phyloP scores from a whole-genome alignment of 2,329 filamentous ascomycete species.

The Dactylellina parvicollis region DNA sequence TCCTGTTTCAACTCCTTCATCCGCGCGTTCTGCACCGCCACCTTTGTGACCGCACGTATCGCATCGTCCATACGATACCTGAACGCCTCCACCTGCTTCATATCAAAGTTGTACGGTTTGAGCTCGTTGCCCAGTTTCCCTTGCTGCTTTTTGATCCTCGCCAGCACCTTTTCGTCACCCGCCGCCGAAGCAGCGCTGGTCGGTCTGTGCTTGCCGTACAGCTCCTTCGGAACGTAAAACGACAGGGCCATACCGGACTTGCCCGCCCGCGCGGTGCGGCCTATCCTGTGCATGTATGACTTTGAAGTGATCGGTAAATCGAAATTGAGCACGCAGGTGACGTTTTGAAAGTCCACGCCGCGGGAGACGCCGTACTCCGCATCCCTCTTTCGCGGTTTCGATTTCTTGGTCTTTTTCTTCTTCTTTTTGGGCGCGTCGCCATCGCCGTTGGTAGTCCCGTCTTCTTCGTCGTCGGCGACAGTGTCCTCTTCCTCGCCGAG shows the following conservation, averaged over 20 bases:
- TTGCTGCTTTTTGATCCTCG: slow-evolving; percentile 82
- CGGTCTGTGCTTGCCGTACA: slow-evolving; percentile 88
- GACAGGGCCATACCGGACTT: slow-evolving; percentile 95
- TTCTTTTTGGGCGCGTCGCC: slow-evolving; percentile 57
- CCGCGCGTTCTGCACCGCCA: slow-evolving; percentile 88
- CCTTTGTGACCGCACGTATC: slow-evolving; percentile 85
- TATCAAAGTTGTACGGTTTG: slow-evolving; percentile 92
- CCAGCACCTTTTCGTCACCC: slow-evolving; percentile 84
- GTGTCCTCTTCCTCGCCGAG: slow-evolving; percentile 71
- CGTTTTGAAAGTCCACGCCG: slow-evolving; percentile 96
- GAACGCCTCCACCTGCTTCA: slow-evolving; percentile 92
- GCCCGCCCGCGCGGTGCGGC: slow-evolving; percentile 88
- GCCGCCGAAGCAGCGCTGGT: slow-evolving; percentile 79
- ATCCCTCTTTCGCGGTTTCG: slow-evolving; percentile 69
- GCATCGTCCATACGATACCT: slow-evolving; percentile 95
- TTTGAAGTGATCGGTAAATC: slow-evolving; percentile 88
- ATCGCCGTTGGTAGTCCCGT: slow-evolving; percentile 57
- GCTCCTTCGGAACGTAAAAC: slow-evolving; percentile 84
- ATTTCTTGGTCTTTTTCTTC: slow-evolving; percentile 73
- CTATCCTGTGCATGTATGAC: slow-evolving; percentile 97
- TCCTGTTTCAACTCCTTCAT: slow-evolving; percentile 88
- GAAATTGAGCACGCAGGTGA: slow-evolving; percentile 94
- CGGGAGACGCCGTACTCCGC: slow-evolving; percentile 95
- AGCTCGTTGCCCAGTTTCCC: slow-evolving; percentile 80
- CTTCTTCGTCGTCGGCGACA: slow-evolving; percentile 42